These are phyloP conservation scores for Fusarium sp. DNA, from an alignment of 2,329 filamentous ascomycete genomes.

Conservation along the genomic window DNA sequence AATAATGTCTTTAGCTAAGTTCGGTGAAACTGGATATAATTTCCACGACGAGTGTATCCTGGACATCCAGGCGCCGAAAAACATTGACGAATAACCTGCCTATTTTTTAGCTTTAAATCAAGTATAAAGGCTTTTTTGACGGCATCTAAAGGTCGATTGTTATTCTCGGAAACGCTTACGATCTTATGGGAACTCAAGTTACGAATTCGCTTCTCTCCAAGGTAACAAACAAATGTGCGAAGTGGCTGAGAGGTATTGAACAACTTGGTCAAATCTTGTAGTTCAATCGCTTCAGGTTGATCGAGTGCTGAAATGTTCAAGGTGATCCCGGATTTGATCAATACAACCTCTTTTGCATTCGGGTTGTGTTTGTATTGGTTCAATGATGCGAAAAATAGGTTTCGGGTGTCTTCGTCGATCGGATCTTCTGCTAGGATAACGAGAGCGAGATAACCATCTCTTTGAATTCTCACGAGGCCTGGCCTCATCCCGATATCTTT, in stretches of 20 bases:
- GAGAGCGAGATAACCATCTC: too few relatives aligned
- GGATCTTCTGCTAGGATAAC: too few relatives aligned
- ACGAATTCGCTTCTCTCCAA: not conserved
- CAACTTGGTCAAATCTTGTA: not conserved
- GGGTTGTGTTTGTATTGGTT: too few relatives aligned
- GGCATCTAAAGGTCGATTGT: not conserved
- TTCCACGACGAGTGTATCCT: not conserved
- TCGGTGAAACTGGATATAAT: not conserved
- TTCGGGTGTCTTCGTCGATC: too few relatives aligned
- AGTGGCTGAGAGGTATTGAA: not conserved
- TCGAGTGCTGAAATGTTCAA: not conserved
- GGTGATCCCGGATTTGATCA: too few relatives aligned
- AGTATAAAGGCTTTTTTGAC: not conserved
- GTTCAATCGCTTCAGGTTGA: not conserved
- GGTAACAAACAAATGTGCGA: not conserved
- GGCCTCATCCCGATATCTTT: too few relatives aligned
- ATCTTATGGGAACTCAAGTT: not conserved
- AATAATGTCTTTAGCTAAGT: too few relatives aligned
- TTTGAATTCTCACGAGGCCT: too few relatives aligned
- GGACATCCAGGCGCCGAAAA: not conserved
- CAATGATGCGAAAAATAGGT: too few relatives aligned
- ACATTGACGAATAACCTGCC: not conserved
- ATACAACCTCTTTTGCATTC: too few relatives aligned
- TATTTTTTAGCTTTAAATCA: not conserved
- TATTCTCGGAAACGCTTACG: not conserved